Conservation (phyloP, 108 stramenopile species). For the Epithemia pelagica region DNA sequence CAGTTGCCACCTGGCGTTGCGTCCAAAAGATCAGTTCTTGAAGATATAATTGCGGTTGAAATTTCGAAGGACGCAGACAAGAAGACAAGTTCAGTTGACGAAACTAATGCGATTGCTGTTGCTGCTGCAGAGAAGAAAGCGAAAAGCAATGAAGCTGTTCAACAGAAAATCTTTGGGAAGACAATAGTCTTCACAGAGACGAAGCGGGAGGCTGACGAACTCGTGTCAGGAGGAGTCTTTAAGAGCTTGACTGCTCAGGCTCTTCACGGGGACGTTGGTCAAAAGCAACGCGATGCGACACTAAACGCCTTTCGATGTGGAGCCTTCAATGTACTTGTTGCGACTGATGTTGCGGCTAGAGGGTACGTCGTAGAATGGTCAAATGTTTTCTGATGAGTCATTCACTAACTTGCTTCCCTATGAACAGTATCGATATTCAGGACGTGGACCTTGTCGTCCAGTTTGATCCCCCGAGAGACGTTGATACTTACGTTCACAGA, state of each 20-base stretch:
- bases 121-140: conserved; percentile 69
- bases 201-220: conserved; percentile 89
- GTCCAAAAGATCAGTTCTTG: conserved; percentile 67
- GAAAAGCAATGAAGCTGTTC: conserved; percentile 52
- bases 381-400: background rate
- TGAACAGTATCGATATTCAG: conserved; percentile 81
- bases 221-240: conserved; percentile 85
- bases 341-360: conserved; percentile 99
- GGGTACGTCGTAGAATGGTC: conserved; percentile 27
- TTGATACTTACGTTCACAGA: conserved; percentile 95
- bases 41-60: conserved; percentile 92
- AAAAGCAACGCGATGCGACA: conserved; percentile 96
- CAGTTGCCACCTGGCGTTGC: conserved; percentile 85
- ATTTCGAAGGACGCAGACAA: conserved; percentile 71
- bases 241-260: conserved; percentile 86
- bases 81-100: conserved; percentile 42
- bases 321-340: conserved; percentile 94
- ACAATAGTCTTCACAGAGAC: conserved; percentile 98
- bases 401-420: background rate
- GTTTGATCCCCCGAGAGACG: conserved; percentile 89
- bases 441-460: conserved; percentile 96
- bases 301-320: conserved; percentile 92
- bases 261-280: conserved; percentile 99
- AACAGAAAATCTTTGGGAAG: conserved; percentile 90
- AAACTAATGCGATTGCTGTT: conserved; percentile 84